phyloP scores from a whole-genome alignment of 1,139 yeast species.

The Taiozyma sp. region DNA sequence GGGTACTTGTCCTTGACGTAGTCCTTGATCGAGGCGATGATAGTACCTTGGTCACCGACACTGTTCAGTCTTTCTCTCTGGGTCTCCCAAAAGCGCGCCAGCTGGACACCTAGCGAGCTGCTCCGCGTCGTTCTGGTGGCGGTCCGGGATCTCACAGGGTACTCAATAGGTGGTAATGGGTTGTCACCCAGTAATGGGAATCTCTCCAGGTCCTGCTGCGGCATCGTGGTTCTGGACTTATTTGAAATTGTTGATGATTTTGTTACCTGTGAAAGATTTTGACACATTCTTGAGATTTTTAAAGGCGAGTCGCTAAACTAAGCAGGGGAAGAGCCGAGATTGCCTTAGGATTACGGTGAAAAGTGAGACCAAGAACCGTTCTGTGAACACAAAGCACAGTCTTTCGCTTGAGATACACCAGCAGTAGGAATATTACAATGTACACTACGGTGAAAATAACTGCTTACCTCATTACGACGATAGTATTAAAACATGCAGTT shows the following conservation, averaged over 20 bases:
- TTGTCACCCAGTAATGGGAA: not conserved
- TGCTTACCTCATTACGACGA: no score
- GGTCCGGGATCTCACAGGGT: not conserved
- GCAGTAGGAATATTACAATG: no score
- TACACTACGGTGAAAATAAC: no score
- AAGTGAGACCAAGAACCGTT: no score
- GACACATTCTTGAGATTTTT: not conserved
- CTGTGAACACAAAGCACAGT: no score
- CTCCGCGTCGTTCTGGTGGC: not conserved
- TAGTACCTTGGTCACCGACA: slow-evolving; percentile 7
- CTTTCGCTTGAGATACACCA: no score
- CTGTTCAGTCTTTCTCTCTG: slow-evolving; percentile 1
- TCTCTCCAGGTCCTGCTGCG: not conserved
- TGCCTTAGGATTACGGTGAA: not conserved
- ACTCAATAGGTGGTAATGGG: not conserved
- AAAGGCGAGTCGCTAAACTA: not conserved
- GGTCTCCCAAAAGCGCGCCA: not conserved
- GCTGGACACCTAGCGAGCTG: not conserved
- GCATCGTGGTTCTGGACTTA: not conserved
- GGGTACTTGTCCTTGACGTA: slow-evolving; percentile 17
- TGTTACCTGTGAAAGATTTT: not conserved
- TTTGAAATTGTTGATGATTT: not conserved
- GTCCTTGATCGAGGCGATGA: slow-evolving; percentile 13
- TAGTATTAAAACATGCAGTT: not conserved
- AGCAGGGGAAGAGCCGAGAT: not conserved